Conservation (phyloP, 2,329 filamentous ascomycete species). For the Talaromyces sp. region DNA sequence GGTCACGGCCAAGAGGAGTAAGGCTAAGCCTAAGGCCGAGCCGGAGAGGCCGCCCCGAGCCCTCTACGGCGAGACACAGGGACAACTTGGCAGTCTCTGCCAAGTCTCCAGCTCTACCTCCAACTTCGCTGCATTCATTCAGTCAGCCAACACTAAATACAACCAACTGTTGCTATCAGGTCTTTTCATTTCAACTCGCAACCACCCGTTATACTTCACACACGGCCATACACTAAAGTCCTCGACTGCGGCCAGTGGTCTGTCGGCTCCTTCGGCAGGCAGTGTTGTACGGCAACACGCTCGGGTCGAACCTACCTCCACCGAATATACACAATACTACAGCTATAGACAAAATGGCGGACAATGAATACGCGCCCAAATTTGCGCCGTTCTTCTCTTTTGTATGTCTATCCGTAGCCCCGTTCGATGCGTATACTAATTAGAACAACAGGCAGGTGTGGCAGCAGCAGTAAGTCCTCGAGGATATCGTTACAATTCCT, state of each 20-base stretch:
- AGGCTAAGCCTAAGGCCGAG: neutral
- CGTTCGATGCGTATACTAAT: constrained; percentile 7
- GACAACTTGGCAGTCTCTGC: constrained; percentile 21
- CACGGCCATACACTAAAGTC: too few relatives aligned
- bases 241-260: neutral
- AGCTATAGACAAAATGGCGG: constrained; percentile 37
- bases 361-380: constrained; percentile 57
- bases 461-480: constrained; percentile 47
- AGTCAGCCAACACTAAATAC: neutral
- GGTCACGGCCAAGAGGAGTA: constrained; percentile 14
- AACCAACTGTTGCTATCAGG: neutral
- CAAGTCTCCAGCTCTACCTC: neutral
- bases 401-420: constrained; percentile 46
- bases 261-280: neutral
- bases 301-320: constrained; percentile 5
- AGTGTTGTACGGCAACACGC: constrained; percentile 1
- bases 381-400: constrained; percentile 69
- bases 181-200: neutral
- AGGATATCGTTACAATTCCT: neutral
- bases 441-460: constrained; percentile 45
- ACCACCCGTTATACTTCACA: neutral
- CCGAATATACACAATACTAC: constrained; percentile 7
- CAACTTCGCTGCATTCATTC: neutral
- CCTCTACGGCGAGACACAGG: constrained; percentile 21
- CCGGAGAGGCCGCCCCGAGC: constrained; percentile 23